Evolutionary conservation across 129 eudicot genomes (phyloP), one percentile per base, ranked within the genome.

Genomic region (Sambucus nigra): DNA sequence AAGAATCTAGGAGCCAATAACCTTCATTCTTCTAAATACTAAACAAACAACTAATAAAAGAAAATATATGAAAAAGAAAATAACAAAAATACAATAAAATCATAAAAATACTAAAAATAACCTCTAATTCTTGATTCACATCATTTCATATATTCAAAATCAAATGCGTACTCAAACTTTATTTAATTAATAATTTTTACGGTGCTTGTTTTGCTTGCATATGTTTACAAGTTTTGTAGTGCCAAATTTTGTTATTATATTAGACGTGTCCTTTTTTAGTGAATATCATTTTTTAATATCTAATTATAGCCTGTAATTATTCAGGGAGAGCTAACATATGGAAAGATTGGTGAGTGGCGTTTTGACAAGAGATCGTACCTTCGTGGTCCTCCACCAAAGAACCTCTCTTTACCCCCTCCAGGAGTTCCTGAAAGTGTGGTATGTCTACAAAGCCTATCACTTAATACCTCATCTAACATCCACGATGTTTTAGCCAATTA

Each of bases 371-470:
- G 89, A 50, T 63, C 80, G 0, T 65, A 81, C 48, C 71, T 81
- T 16, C 65, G 56, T 39, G 73, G 70, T 13, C 84, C 89, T 26
- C 89, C 89, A 11, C 89, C 89, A 17, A 78, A 48, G 51, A 76
- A 81, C 61, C 57, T 73, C 14, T 10, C 84, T 8, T 41, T 81
- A 38, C 89, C 89, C 46, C 89, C 89, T 25, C 80, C 45, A 17
- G 81, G 84, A 31, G 78, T 73, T 55, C 89, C 84, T 49, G 81
- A 81, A 77, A 81, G 89, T 73, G 89, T 81, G 81, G 89, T 81
- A 73, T 13, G 80, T 70, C 23, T 21, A 35, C 25, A 8, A 35
- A 31, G 9, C n/a, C n/a, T n/a, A n/a, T n/a, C n/a, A n/a, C n/a
- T n/a, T n/a, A n/a, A n/a, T n/a, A n/a, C n/a, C n/a, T n/a, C n/a